Conservation (phyloP, 306 rosid species). For the Citrullus mucosospermus region DNA sequence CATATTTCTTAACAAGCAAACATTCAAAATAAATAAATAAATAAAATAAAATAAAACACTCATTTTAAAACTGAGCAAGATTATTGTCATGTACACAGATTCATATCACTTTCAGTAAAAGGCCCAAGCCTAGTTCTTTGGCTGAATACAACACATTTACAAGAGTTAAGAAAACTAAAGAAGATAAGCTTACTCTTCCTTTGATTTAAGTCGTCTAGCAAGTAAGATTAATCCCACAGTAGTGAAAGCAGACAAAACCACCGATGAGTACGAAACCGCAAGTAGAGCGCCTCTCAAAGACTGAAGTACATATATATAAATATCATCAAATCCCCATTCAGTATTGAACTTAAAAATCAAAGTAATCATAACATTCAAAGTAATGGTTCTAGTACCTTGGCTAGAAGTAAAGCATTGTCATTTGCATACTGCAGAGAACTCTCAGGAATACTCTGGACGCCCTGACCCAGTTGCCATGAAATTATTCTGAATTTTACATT, state of each 20-base stretch:
- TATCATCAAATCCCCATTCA: not conserved
- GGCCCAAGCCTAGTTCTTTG: not conserved
- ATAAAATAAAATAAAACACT: not conserved
- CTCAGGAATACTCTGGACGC: conserved; percentile 63
- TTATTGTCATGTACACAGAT: not conserved
- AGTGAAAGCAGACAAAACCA: conserved; percentile 49
- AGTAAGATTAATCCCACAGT: conserved; percentile 63
- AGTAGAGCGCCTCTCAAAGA: conserved; percentile 72
- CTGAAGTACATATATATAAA: conserved; percentile 24
- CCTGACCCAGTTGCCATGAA: conserved; percentile 78
- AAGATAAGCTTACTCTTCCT: conserved; percentile 28
- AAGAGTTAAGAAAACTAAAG: conserved; percentile 3
- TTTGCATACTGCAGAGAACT: conserved; percentile 70
- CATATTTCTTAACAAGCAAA: too few species aligned
- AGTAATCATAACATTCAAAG: not conserved
- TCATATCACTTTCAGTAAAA: not conserved
- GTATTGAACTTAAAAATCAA: not conserved
- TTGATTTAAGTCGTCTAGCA: conserved; percentile 58
- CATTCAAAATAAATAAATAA: too few species aligned
- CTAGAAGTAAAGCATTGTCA: conserved; percentile 71
- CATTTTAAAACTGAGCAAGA: not conserved
- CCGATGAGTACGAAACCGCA: conserved; percentile 47
- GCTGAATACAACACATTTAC: not conserved
- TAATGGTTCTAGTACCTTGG: conserved; percentile 48
- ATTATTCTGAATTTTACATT: conserved; percentile 39